phyloP scores from a whole-genome alignment of 2,329 filamentous ascomycete species.

The Cladosporium sp. region DNA sequence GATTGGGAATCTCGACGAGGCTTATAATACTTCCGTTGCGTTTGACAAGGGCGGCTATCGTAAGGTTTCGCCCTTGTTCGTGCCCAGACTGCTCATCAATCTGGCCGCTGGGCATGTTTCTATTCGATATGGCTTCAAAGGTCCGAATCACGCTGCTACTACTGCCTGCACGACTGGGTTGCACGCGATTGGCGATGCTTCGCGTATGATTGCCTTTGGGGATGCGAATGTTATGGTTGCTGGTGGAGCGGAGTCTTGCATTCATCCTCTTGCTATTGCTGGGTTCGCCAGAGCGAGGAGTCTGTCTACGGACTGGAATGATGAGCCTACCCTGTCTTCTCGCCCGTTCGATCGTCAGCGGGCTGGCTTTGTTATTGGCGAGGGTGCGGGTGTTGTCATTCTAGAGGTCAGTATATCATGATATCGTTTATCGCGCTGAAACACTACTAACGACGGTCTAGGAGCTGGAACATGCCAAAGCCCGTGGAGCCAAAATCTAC shows the following conservation, averaged over 20 bases:
- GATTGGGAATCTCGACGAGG: conserved; percentile 89
- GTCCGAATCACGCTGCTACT: conserved; percentile 87
- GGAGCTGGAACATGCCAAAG: conserved; percentile 81
- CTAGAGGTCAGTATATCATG: conserved; percentile 60
- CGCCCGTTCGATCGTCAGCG: conserved; percentile 81
- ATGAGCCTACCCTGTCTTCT: conserved; percentile 65
- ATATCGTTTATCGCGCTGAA: background rate
- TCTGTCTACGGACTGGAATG: conserved; percentile 76
- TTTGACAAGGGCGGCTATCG: conserved; percentile 78
- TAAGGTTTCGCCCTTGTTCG: conserved; percentile 89
- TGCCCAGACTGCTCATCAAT: conserved; percentile 90
- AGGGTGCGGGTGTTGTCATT: conserved; percentile 83
- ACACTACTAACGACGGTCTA: conserved; percentile 24
- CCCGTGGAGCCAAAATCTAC: conserved; percentile 75
- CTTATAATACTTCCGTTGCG: conserved; percentile 76
- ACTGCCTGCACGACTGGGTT: conserved; percentile 96
- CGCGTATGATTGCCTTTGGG: conserved; percentile 84
- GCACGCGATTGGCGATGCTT: conserved; percentile 90
- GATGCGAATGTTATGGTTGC: conserved; percentile 95
- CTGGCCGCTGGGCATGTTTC: conserved; percentile 91
- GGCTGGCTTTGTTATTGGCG: conserved; percentile 85
- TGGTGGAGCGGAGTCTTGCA: conserved; percentile 92
- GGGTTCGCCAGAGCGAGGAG: conserved; percentile 88
- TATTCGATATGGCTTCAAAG: conserved; percentile 83
- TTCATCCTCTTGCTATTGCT: conserved; percentile 88